Percentiles rank a stretch among this genome's conserved stretches.
phyloP scores from a whole-genome alignment of 1,139 yeast genomes.

The Geotrichum reessii region DNA sequence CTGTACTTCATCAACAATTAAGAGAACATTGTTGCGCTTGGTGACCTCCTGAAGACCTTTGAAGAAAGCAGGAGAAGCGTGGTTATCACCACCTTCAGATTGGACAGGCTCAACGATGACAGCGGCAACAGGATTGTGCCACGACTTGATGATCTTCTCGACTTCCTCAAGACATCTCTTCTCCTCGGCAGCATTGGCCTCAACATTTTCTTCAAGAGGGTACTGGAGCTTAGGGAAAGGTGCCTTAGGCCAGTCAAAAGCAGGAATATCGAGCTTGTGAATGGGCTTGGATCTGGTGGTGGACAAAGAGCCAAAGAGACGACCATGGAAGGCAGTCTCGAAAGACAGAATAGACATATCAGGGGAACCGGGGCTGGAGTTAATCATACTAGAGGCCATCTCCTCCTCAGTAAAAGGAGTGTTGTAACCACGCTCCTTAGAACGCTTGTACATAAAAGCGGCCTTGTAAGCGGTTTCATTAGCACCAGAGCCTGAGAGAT shows the following conservation, averaged over 20 bases:
- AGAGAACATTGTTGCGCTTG: conserved; percentile 56
- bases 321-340: conserved; percentile 74
- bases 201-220: conserved; percentile 56
- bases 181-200: conserved; percentile 59
- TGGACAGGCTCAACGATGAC: conserved; percentile 75
- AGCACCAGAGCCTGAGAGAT: conserved; percentile 78
- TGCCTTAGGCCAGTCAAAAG: conserved; percentile 85
- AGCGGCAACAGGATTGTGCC: conserved; percentile 60
- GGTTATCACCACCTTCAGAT: conserved; percentile 86
- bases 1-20: conserved; percentile 80
- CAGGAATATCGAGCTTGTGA: conserved; percentile 78
- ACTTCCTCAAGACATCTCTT: conserved; percentile 56
- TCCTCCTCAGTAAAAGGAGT: conserved; percentile 58
- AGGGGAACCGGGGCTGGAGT: conserved; percentile 67
- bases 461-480: conserved; percentile 82
- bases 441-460: conserved; percentile 69
- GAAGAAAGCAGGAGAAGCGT: conserved; percentile 68
- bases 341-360: conserved; percentile 69
- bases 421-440: conserved; percentile 46
- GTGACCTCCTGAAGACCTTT: conserved; percentile 72
- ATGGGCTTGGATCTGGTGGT: conserved; percentile 77
- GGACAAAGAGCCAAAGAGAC: conserved; percentile 73
- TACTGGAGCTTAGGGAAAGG: conserved; percentile 70
- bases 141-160: conserved; percentile 48
- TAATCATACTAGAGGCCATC: conserved; percentile 55